Evolutionary conservation across 805 yeast genomes (phyloP).

Genomic region (Martiniozyma abietophila): DNA sequence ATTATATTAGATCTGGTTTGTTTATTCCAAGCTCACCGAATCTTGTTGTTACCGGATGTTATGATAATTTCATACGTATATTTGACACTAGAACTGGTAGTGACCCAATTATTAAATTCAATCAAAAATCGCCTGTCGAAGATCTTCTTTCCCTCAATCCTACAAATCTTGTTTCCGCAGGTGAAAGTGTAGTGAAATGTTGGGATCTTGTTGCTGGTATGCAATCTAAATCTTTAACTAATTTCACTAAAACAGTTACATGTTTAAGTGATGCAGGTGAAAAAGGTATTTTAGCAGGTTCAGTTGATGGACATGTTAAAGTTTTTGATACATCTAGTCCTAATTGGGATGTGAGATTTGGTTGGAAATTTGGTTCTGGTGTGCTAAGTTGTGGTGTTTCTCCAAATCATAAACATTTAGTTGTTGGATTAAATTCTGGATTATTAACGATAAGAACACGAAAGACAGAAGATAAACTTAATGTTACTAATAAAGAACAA

Average conservation of each 20-base stretch:
- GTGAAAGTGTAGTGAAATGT: slow-evolving; percentile 72
- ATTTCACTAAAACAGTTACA: slow-evolving; percentile 91
- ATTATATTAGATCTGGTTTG: slow-evolving; percentile 76
- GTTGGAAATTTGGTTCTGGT: slow-evolving; percentile 96
- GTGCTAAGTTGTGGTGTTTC: slow-evolving; percentile 85
- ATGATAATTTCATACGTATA: slow-evolving; percentile 77
- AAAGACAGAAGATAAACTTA: slow-evolving; percentile 41
- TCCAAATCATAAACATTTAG: slow-evolving; percentile 81
- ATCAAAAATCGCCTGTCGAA: slow-evolving; percentile 79
- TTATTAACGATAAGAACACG: slow-evolving; percentile 82
- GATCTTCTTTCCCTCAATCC: slow-evolving; percentile 66
- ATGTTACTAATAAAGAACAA: slow-evolving; percentile 22
- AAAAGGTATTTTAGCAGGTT: slow-evolving; percentile 82
- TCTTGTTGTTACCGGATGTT: slow-evolving; percentile 85
- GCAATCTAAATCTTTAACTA: slow-evolving; percentile 58
- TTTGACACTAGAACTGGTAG: slow-evolving; percentile 63
- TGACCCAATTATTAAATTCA: slow-evolving; percentile 52
- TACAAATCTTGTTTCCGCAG: slow-evolving; percentile 70
- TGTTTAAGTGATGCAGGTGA: slow-evolving; percentile 67
- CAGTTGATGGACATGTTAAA: slow-evolving; percentile 95
- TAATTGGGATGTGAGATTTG: slow-evolving; percentile 84
- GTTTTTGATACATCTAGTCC: slow-evolving; percentile 70
- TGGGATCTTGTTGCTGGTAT: slow-evolving; percentile 89
- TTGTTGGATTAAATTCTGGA: slow-evolving; percentile 87
- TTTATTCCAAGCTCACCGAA: slow-evolving; percentile 64